These are phyloP conservation scores for Oidium heveae DNA, from an alignment of 2,329 filamentous ascomycete genomes.

Conservation along the genomic window DNA sequence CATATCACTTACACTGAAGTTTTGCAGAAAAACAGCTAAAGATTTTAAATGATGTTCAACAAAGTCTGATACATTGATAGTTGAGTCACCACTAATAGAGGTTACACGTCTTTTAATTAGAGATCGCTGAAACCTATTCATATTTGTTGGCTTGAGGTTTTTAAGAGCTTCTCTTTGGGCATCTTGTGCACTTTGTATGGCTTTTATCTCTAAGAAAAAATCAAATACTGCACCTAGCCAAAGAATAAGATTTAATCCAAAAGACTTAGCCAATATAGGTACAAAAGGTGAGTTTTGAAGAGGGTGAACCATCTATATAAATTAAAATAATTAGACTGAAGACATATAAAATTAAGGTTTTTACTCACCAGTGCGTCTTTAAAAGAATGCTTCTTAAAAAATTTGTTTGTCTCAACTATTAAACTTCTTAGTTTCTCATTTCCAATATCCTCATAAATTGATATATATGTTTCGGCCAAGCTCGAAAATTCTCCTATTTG, in stretches of 20 bases:
- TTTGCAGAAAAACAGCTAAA: constrained; percentile 20
- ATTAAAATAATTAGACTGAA: constrained; percentile 14
- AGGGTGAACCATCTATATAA: constrained; percentile 27
- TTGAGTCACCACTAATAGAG: constrained; percentile 33
- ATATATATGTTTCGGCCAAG: constrained; percentile 6
- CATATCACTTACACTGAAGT: constrained; percentile 7
- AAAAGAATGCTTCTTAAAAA: constrained; percentile 7
- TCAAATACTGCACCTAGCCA: constrained; percentile 31
- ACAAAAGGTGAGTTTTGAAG: constrained; percentile 30
- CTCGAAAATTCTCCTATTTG: not conserved
- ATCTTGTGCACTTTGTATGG: constrained; percentile 18
- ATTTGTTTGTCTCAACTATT: constrained; percentile 8
- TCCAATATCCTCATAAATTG: constrained; percentile 8
- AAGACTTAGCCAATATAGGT: constrained; percentile 18
- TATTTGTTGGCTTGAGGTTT: constrained; percentile 22
- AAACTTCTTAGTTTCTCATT: constrained; percentile 7
- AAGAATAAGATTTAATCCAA: constrained; percentile 13
- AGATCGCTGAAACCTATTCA: constrained; percentile 37
- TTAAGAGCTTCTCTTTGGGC: constrained; percentile 18
- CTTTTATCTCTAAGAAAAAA: constrained; percentile 20
- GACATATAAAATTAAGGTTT: constrained; percentile 9
- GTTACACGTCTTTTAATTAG: constrained; percentile 27
- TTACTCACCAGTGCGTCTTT: constrained; percentile 20
- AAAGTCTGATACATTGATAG: constrained; percentile 26
- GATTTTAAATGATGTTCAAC: constrained; percentile 19